Base-by-base conservation (phyloP, 169 alveolate species). In the Cyclospora cayetanensis region DNA sequence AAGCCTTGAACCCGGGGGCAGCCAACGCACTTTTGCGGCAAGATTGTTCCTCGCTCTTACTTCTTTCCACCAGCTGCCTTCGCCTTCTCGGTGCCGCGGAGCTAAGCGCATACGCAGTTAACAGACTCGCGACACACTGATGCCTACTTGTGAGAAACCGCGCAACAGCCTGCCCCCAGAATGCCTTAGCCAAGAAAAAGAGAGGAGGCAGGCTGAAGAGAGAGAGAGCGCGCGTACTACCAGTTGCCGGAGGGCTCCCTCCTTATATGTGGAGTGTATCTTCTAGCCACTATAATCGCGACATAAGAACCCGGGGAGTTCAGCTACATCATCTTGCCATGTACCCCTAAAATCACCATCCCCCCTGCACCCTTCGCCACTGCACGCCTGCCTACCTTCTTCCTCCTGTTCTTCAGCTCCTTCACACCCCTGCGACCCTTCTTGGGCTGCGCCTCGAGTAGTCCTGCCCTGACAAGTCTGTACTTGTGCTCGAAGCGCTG, bases 401-500 rank as follows among this genome's bases (percentile, higher is more conserved):
- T 93, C 39, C 9, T 83, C 37, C 93, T 87, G 88, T 93, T 93
- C 39, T 93, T 93, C 37, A 79, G 43, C 35, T 93, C 95, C 92
- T 93, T 93, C 22, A 31, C 25, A 15, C 89, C 95, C 22, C 95
- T 29, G 1, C 95, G 50, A 1, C 93, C 92, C 72, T 77, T 92
- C 50, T 46, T n/a, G 31, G 91, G 63, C 86, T 87, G 63, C 37
- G 84, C 93, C 65, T 89, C 90, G 27, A 50, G 68, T 31, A 46
- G 55, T 0, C 93, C 93, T 65, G 76, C 39, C 34, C 93, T 60
- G 34, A 90, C 93, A 1, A 95, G 98, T 70, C 98, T 95, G 94
- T 97, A 97, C 83, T 94, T 96, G 84, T 93, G 95, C 84, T 97
- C 99, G 93, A 96, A 97, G 53, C 95, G 94, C 95, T 97, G 97